Percentiles rank a stretch among this genome's conserved stretches.
phyloP scores from a whole-genome alignment of 2,329 filamentous ascomycete species.

The Fusarium continuum region DNA sequence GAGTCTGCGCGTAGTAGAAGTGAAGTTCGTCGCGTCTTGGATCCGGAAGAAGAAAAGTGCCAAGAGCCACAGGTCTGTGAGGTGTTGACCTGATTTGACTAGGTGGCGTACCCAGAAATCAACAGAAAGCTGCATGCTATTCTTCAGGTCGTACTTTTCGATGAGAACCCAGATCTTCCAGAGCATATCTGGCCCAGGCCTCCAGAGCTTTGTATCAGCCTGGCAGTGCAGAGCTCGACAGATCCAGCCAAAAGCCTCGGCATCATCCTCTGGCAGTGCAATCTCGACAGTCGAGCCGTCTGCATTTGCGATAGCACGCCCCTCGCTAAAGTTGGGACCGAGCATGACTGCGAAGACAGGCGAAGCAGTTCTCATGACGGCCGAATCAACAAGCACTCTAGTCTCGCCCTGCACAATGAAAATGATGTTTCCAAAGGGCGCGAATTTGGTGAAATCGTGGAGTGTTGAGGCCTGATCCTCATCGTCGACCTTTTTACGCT shows the following conservation, averaged over 20 bases:
- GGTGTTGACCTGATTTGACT: not conserved
- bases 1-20: not conserved
- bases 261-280: not conserved
- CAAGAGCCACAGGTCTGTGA: not conserved
- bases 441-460: not conserved
- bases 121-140: constrained; percentile 5
- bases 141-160: constrained; percentile 11
- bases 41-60: not conserved
- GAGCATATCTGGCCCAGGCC: not conserved
- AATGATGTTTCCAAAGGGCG: not conserved
- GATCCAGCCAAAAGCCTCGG: not conserved
- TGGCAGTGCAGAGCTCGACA: constrained; percentile 1
- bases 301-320: not conserved
- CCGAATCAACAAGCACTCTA: not conserved
- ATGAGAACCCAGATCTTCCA: not conserved
- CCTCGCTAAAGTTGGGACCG: constrained; percentile 1
- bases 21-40: not conserved
- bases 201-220: not conserved
- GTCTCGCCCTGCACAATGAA: not conserved
- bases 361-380: not conserved
- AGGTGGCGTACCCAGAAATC: not conserved
- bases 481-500: not conserved
- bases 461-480: too few species aligned
- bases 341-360: constrained; percentile 5
- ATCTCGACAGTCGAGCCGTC: not conserved